Percentiles rank a stretch among this genome's conserved stretches.
phyloP scores from a whole-genome alignment of 768 basidiomycete genomes.

The Roridomyces roridus region DNA sequence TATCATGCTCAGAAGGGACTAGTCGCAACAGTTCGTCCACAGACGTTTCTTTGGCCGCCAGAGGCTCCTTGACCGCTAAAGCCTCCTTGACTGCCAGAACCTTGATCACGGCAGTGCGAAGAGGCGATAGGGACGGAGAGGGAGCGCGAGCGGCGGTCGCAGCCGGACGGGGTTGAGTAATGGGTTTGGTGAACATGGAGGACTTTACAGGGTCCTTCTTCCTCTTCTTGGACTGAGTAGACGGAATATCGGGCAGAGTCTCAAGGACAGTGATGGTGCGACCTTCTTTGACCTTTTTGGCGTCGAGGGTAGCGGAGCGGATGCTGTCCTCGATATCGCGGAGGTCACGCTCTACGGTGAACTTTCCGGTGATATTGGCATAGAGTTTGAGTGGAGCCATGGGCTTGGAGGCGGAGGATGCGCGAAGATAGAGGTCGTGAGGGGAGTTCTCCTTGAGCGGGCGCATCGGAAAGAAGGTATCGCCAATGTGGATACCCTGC shows the following conservation, averaged over 20 bases:
- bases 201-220: conserved; percentile 30
- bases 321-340: conserved; percentile 49
- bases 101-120: conserved; percentile 58
- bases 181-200: conserved; percentile 35
- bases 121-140: conserved; percentile 34
- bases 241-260: conserved; percentile 42
- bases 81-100: conserved; percentile 54
- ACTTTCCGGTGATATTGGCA: conserved; percentile 77
- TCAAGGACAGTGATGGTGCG: conserved; percentile 59
- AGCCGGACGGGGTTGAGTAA: conserved; percentile 34
- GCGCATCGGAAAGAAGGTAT: conserved; percentile 66
- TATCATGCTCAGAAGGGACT: conserved; percentile 3
- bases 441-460: conserved; percentile 56
- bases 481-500: conserved; percentile 74
- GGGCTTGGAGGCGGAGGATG: conserved; percentile 61
- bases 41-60: conserved; percentile 36
- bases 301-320: conserved; percentile 52
- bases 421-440: conserved; percentile 78
- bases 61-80: no score
- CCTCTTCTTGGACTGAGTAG: conserved; percentile 36
- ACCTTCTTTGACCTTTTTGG: conserved; percentile 46
- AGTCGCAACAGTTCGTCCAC: conserved; percentile 49
- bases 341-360: conserved; percentile 69
- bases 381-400: conserved; percentile 73
- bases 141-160: conserved; percentile 30